Conservation (phyloP, 176 grass and related monocot species). For the Themeda triandra region DNA sequence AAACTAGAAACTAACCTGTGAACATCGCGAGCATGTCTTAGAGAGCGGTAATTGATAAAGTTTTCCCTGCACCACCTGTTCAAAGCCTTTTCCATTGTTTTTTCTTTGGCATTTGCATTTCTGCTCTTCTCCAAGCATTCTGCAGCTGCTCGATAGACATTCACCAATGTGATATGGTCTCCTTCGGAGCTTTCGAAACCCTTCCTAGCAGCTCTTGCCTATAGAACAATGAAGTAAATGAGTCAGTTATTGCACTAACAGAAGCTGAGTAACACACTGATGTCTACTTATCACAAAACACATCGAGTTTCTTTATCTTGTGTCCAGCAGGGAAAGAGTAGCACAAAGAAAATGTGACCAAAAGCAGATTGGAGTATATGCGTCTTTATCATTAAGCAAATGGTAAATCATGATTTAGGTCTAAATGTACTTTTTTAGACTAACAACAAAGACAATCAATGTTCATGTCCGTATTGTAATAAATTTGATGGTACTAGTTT, state of each 20-base stretch:
- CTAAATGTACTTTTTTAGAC: neutral
- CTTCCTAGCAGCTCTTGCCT: conserved; percentile 93
- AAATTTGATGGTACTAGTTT: neutral
- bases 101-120: conserved; percentile 76
- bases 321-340: neutral
- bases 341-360: neutral
- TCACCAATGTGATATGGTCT: conserved; percentile 85
- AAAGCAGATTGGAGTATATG: neutral
- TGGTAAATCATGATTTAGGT: neutral
- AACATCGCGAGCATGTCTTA: conserved; percentile 74
- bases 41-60: conserved; percentile 78
- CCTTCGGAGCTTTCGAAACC: conserved; percentile 80
- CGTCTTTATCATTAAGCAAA: neutral
- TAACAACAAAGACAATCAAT: neutral
- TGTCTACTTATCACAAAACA: neutral
- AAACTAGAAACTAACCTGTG: conserved; percentile 56
- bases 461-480: neutral
- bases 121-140: conserved; percentile 86
- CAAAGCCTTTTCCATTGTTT: conserved; percentile 80
- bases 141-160: conserved; percentile 65
- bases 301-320: neutral
- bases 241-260: neutral
- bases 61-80: conserved; percentile 93
- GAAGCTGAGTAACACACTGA: neutral
- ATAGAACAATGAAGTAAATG: conserved; percentile 18